Evolutionary conservation across 495 filamentous ascomycete species (phyloP).

Genomic region (Penicillium verhagenii): DNA sequence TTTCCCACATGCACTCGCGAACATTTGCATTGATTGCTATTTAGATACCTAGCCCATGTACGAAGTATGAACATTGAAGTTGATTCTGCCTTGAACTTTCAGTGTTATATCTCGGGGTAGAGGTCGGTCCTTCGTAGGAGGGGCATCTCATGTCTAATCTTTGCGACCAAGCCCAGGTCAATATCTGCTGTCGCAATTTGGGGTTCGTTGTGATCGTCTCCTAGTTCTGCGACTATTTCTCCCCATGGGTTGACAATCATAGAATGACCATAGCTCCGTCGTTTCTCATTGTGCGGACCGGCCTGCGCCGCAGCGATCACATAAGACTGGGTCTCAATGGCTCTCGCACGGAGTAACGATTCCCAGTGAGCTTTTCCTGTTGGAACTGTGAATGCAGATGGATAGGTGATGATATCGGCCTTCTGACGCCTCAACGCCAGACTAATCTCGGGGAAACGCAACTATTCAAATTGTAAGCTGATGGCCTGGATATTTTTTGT

Average conservation of each 20-base stretch:
- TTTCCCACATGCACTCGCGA: too few species aligned
- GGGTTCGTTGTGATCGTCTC: constrained; percentile 48
- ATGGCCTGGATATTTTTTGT: background rate
- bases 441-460: constrained; percentile 79
- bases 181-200: constrained; percentile 53
- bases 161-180: constrained; percentile 48
- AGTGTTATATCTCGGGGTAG: constrained; percentile 47
- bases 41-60: background rate
- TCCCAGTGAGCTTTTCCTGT: constrained; percentile 90
- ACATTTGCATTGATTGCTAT: too few species aligned
- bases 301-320: constrained; percentile 87
- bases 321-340: constrained; percentile 87
- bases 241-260: constrained; percentile 92
- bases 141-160: constrained; percentile 62
- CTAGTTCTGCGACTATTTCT: constrained; percentile 63
- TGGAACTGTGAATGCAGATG: constrained; percentile 85
- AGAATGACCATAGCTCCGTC: constrained; percentile 83
- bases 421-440: constrained; percentile 63
- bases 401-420: constrained; percentile 81
- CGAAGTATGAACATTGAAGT: too few species aligned
- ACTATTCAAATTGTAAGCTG: constrained; percentile 24
- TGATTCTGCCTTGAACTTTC: too few species aligned
- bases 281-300: constrained; percentile 73
- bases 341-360: constrained; percentile 70
- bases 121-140: constrained; percentile 61